phyloP scores from a whole-genome alignment of 495 filamentous ascomycete genomes.

The Friedmanniomyces endolithicus region DNA sequence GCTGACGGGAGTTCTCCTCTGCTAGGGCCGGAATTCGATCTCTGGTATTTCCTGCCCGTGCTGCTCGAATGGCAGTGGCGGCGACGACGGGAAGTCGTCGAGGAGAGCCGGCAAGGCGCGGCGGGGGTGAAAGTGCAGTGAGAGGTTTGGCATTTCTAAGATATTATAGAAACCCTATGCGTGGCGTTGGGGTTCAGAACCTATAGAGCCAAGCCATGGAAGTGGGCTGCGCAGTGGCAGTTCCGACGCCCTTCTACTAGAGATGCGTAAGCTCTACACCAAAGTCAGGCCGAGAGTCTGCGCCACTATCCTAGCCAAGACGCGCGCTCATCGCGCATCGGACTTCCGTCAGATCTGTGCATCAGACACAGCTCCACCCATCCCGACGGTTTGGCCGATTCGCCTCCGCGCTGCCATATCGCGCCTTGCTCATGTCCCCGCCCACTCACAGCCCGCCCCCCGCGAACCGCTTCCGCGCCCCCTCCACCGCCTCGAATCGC shows the following conservation, averaged over 20 bases:
- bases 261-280: no score
- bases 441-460: constrained; percentile 29
- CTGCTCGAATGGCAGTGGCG: constrained; percentile 82
- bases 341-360: no score
- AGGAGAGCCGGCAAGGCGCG: neutral
- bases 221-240: no score
- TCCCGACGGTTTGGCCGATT: no score
- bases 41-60: constrained; percentile 89
- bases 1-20: no score
- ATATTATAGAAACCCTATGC: neutral
- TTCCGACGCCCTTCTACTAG: no score
- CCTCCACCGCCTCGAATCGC: constrained; percentile 54
- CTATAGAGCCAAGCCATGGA: no score
- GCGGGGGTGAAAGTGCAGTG: neutral
- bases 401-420: no score
- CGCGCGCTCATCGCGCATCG: no score
- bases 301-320: no score
- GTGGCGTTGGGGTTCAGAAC: constrained; percentile 30
- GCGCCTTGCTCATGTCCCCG: neutral
- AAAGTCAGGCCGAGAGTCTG: no score
- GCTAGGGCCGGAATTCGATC: constrained; percentile 70
- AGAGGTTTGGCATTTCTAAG: neutral
- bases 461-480: constrained; percentile 51
- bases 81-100: constrained; percentile 4
- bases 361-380: no score